Percentiles rank a stretch among this genome's conserved stretches.
phyloP scores from a whole-genome alignment of 2,329 filamentous ascomycete species.

The Daldinia sp. region DNA sequence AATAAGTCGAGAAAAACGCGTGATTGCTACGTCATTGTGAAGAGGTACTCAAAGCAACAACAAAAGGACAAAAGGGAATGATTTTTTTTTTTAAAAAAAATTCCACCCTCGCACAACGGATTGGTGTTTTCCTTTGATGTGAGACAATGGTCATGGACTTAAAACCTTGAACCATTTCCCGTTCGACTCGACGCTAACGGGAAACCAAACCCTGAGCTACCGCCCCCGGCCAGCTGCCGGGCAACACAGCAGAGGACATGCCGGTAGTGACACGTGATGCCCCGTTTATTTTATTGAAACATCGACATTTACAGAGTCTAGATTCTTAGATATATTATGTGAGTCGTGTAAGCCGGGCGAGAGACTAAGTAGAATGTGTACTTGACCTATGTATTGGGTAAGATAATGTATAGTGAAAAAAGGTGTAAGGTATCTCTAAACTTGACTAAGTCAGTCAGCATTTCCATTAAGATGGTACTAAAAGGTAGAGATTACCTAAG shows the following conservation, averaged over 20 bases:
- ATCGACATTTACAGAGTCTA: not conserved
- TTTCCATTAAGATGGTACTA: not conserved
- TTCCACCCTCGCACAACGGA: slow-evolving; percentile 24
- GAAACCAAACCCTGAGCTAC: slow-evolving; percentile 11
- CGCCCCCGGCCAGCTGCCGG: slow-evolving; percentile 21
- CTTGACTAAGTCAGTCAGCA: not conserved
- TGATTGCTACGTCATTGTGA: slow-evolving; percentile 39
- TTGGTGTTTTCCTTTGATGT: slow-evolving; percentile 12
- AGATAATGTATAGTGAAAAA: not conserved
- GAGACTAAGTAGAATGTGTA: not conserved
- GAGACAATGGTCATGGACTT: slow-evolving; percentile 14
- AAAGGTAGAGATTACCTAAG: too few species aligned
- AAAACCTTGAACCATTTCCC: slow-evolving; percentile 9
- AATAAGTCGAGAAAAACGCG: slow-evolving; percentile 16
- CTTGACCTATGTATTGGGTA: not conserved
- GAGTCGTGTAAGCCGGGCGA: not conserved
- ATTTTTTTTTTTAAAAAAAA: too few species aligned
- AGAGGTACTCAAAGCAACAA: slow-evolving; percentile 4
- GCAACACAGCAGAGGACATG: slow-evolving; percentile 36
- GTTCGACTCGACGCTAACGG: slow-evolving; percentile 12
- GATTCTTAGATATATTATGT: not conserved
- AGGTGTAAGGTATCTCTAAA: not conserved
- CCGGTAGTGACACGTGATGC: slow-evolving; percentile 37
- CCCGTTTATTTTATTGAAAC: slow-evolving; percentile 22
- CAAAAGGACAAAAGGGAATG: not conserved